Conservation (phyloP, 495 filamentous ascomycete genomes). For the Neurospora sp. region DNA sequence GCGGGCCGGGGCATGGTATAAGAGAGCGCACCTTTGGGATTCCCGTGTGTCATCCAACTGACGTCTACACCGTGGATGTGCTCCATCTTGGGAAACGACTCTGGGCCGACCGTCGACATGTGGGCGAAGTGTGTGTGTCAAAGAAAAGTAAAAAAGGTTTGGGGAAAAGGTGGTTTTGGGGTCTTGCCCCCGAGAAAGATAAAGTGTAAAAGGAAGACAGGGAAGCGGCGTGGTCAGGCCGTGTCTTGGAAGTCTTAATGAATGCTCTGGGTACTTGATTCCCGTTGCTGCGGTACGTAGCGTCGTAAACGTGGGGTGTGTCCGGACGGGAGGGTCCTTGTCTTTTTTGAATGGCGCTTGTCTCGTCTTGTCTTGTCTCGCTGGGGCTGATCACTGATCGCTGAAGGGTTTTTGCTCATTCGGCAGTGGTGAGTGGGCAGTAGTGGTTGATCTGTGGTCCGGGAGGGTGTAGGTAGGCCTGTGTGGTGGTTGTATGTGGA, state of each 20-base stretch:
- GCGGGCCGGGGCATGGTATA: not conserved
- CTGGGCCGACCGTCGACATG: not conserved
- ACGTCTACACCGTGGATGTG: constrained; percentile 56
- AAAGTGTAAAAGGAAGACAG: not conserved
- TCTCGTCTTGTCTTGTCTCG: not conserved
- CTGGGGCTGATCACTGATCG: not conserved
- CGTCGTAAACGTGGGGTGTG: not conserved
- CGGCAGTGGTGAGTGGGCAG: not conserved
- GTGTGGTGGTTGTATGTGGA: not conserved
- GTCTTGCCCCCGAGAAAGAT: not conserved
- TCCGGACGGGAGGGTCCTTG: not conserved
- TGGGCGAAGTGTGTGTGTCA: not conserved
- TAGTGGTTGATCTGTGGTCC: not conserved
- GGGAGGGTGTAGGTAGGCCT: not conserved
- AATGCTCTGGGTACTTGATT: not conserved
- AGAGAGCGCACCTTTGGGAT: constrained; percentile 25
- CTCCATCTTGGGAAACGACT: constrained; percentile 40
- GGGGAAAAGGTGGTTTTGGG: not conserved
- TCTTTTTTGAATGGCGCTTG: not conserved
- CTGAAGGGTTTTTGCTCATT: not conserved
- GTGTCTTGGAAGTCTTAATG: not conserved
- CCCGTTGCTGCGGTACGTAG: not conserved
- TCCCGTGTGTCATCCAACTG: constrained; percentile 51
- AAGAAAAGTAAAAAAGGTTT: not conserved
- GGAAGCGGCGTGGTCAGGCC: not conserved